Evolutionary conservation across 129 eudicot species (phyloP).

Genomic region (Logfia minima): DNA sequence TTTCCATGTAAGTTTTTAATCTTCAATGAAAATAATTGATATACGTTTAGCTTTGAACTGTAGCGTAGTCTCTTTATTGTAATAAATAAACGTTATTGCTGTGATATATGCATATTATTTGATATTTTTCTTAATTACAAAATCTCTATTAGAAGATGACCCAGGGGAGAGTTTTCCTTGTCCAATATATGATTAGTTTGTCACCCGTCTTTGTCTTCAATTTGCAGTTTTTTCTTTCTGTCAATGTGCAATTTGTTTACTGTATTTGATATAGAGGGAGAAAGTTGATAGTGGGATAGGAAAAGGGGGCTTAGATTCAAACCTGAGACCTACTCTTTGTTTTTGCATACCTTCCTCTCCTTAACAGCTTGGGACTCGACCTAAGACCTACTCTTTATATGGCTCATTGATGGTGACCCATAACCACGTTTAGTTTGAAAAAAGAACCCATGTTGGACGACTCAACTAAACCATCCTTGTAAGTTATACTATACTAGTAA

Average conservation of each 20-base stretch:
- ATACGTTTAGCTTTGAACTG: neutral
- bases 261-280: neutral
- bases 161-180: neutral
- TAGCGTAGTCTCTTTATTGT: neutral
- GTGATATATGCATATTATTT: neutral
- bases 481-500: too few species aligned
- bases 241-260: neutral
- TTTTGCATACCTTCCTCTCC: too few species aligned
- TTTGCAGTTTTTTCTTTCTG: neutral
- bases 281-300: too few species aligned
- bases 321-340: too few species aligned
- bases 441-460: too few species aligned
- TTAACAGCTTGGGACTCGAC: too few species aligned
- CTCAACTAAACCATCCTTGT: too few species aligned
- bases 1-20: conserved; percentile 35
- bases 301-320: too few species aligned
- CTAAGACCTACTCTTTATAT: too few species aligned
- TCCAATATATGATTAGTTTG: too few species aligned
- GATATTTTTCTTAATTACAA: neutral
- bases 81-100: neutral
- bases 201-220: too few species aligned
- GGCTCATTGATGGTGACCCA: neutral
- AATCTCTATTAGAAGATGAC: neutral
- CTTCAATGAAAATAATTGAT: neutral
- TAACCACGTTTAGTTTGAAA: neutral